These are phyloP conservation scores for Boletellus ananas DNA, from an alignment of 768 basidiomycete species.

Conservation along the genomic window DNA sequence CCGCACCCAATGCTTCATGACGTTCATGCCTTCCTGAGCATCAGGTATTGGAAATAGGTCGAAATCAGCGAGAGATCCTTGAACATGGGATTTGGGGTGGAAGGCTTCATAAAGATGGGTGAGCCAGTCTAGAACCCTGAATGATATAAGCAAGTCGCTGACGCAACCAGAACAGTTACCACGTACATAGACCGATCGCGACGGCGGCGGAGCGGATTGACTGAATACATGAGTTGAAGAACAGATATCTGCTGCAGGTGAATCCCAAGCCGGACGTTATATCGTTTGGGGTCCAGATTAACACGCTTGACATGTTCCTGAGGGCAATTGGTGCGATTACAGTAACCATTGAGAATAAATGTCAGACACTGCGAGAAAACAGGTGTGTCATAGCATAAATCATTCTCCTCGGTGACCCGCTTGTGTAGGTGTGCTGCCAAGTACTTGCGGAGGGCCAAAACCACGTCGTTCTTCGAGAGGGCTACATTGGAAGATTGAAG, in stretches of 20 bases:
- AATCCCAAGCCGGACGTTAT: constrained; percentile 40
- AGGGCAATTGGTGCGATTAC: constrained; percentile 33
- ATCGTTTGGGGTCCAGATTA: constrained; percentile 31
- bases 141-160: neutral
- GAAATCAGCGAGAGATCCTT: constrained; percentile 42
- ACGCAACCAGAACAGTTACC: neutral
- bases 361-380: constrained; percentile 41
- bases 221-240: constrained; percentile 32
- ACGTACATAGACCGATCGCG: constrained; percentile 3
- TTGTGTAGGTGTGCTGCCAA: constrained; percentile 28
- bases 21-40: constrained; percentile 31
- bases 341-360: constrained; percentile 30
- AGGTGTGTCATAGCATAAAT: constrained; percentile 24
- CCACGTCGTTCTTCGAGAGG: constrained; percentile 22
- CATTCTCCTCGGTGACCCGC: constrained; percentile 32
- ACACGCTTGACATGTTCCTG: constrained; percentile 33
- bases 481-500: constrained; percentile 8
- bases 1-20: constrained; percentile 46
- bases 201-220: constrained; percentile 1
- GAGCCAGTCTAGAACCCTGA: constrained; percentile 31
- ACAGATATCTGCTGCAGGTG: constrained; percentile 51
- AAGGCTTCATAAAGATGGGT: constrained; percentile 46
- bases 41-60: constrained; percentile 38
- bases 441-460: constrained; percentile 17
- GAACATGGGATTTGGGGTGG: constrained; percentile 41